These are phyloP conservation scores for Candida gorgasii DNA, from an alignment of 805 yeast genomes.

Conservation along the genomic window DNA sequence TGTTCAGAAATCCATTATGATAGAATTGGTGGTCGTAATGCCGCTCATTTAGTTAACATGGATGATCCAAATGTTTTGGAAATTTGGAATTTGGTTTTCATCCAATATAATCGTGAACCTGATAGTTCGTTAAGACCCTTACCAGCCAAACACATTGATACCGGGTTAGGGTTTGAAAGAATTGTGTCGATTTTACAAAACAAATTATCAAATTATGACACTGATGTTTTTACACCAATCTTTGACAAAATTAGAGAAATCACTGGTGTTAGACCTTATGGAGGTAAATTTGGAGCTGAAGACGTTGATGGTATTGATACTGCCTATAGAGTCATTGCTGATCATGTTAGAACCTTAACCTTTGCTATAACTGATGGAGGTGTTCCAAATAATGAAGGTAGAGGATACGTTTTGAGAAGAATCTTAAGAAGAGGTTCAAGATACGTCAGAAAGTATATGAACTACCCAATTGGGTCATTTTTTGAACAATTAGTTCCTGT, in stretches of 20 bases:
- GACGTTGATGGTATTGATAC: slow-evolving; percentile 95
- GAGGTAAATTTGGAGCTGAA: slow-evolving; percentile 91
- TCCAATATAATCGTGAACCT: slow-evolving; percentile 93
- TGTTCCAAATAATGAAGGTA: slow-evolving; percentile 98
- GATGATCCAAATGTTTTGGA: slow-evolving; percentile 98
- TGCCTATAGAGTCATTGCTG: slow-evolving; percentile 97
- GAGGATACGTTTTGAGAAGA: slow-evolving; percentile 97
- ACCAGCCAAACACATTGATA: slow-evolving; percentile 95
- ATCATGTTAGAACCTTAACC: slow-evolving; percentile 95
- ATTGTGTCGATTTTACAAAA: slow-evolving; percentile 92
- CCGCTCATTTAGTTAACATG: slow-evolving; percentile 83
- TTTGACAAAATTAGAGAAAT: slow-evolving; percentile 86
- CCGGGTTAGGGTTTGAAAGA: slow-evolving; percentile 99
- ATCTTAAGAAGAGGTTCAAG: slow-evolving; percentile 97
- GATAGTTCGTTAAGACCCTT: slow-evolving; percentile 76
- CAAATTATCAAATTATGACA: slow-evolving; percentile 91
- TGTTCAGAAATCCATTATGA: slow-evolving; percentile 98
- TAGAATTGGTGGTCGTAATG: slow-evolving; percentile 98
- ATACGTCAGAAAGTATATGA: slow-evolving; percentile 93
- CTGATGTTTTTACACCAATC: slow-evolving; percentile 92
- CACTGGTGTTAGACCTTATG: slow-evolving; percentile 87
- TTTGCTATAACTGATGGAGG: slow-evolving; percentile 98
- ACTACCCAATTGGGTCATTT: slow-evolving; percentile 92
- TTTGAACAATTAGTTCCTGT: slow-evolving; percentile 93
- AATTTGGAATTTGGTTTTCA: slow-evolving; percentile 97